Base-by-base conservation (phyloP, 352 stramenopile species). In the Phytophthora syringae region DNA sequence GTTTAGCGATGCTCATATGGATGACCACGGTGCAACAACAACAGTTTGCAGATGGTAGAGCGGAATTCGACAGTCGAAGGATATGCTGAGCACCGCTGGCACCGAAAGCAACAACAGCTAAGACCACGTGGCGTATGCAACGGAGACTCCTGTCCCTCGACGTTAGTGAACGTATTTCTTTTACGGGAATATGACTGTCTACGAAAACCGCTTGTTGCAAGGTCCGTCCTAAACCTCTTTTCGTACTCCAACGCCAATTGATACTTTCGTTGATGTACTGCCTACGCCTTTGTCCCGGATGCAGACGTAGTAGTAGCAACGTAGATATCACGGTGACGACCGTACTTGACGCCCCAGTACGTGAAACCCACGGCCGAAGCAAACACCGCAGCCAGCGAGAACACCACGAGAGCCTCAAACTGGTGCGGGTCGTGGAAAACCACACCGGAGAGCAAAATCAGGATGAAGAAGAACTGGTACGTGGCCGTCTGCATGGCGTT, bases 401-500 rank as follows among this genome's bases (percentile, higher is more conserved):
- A 84, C 44, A 81, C 44, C 22, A 89, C 82, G 13, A 90, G 75
- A 18, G 72, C 66, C 49, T 84, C 61, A 49, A 90, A 90, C 51
- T 89, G 58, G 22, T 67, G 70, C 48, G 82, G 80, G 25, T 89
- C 76, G 36, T 74, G 53, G 56, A 86, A 88, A 3, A 83, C 34
- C 20, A 89, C 72, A n/a, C 79, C 71, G 30, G 80, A 57, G 25
- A 79, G 54, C 50, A 79, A 62, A 10, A 90, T 86, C 11, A 82
- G 40, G 37, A 89, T 83, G 76, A 70, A 89, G 55, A 84, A 90
- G 56, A 89, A 74, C 62, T 90, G 80, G 52, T 72, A 86, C 51
- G 76, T 76, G 25, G 82, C 82, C 0, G 72, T 87, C 49, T 90
- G 82, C 78, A 90, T 89, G 10, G 78, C 65, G 64, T 88, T 88